These are phyloP conservation scores for Cornus controversa DNA, from an alignment of 148 eudicot species.

Conservation along the genomic window DNA sequence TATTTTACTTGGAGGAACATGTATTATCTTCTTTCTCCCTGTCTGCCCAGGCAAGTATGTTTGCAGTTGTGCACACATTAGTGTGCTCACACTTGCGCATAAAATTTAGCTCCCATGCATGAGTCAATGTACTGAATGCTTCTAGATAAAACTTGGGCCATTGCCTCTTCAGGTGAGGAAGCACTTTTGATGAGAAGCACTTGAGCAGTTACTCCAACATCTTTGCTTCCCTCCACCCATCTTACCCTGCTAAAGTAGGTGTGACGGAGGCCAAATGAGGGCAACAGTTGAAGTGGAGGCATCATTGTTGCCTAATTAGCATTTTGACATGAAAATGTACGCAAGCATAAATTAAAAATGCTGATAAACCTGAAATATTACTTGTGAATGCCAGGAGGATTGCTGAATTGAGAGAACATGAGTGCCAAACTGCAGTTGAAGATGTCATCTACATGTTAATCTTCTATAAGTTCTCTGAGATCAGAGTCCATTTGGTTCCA, in stretches of 20 bases:
- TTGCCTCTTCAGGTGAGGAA: neutral
- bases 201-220: neutral
- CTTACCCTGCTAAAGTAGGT: too few relatives aligned
- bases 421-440: conserved; percentile 59
- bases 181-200: neutral
- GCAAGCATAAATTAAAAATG: neutral
- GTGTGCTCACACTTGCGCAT: too few relatives aligned
- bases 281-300: neutral
- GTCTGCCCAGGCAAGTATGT: too few relatives aligned
- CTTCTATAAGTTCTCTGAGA: conserved; percentile 55
- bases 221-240: too few relatives aligned
- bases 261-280: too few relatives aligned
- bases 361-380: neutral
- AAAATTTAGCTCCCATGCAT: too few relatives aligned
- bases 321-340: neutral
- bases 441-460: conserved; percentile 72
- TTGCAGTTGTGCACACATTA: too few relatives aligned
- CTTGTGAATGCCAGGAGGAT: conserved; percentile 64
- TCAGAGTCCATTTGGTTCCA: conserved; percentile 64
- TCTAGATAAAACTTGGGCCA: neutral
- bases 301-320: neutral
- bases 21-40: too few relatives aligned
- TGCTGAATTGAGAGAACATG: conserved; percentile 61
- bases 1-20: neutral
- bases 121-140: neutral